These are phyloP conservation scores for Cladosporium sphaerospermum DNA, from an alignment of 2,329 filamentous ascomycete species.

Conservation along the genomic window DNA sequence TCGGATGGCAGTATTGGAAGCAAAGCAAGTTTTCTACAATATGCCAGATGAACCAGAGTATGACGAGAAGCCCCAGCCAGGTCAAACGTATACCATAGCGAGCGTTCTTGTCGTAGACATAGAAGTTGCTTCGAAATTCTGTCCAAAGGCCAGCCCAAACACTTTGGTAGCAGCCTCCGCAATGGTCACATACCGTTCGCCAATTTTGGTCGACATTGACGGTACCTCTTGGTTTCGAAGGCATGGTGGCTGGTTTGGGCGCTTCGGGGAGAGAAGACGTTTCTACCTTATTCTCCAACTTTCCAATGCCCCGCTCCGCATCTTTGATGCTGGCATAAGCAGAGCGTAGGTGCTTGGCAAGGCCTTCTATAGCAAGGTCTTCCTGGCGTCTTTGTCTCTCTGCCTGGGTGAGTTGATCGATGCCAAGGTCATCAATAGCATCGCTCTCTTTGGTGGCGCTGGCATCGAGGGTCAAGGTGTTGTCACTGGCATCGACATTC, in stretches of 20 bases:
- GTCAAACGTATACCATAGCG: constrained; percentile 31
- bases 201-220: not conserved
- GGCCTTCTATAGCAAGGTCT: constrained; percentile 34
- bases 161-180: constrained; percentile 21
- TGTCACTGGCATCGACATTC: constrained; percentile 20
- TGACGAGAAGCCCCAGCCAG: constrained; percentile 34
- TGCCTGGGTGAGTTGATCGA: constrained; percentile 28
- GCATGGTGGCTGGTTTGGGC: not conserved
- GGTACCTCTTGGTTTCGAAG: not conserved
- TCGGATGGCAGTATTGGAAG: constrained; percentile 44
- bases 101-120: constrained; percentile 17
- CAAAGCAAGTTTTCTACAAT: constrained; percentile 27
- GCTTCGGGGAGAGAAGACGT: constrained; percentile 4
- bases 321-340: constrained; percentile 40
- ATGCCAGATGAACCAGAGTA: constrained; percentile 44
- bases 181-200: constrained; percentile 18
- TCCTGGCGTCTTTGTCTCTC: constrained; percentile 40
- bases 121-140: constrained; percentile 27
- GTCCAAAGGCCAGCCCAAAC: constrained; percentile 25
- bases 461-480: constrained; percentile 18
- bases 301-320: constrained; percentile 36
- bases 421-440: not conserved
- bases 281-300: constrained; percentile 38
- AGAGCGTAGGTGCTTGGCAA: constrained; percentile 36
- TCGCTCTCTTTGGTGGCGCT: constrained; percentile 10